Evolutionary conservation across 306 rosid genomes (phyloP).

Genomic region (Cucumis hystrix): DNA sequence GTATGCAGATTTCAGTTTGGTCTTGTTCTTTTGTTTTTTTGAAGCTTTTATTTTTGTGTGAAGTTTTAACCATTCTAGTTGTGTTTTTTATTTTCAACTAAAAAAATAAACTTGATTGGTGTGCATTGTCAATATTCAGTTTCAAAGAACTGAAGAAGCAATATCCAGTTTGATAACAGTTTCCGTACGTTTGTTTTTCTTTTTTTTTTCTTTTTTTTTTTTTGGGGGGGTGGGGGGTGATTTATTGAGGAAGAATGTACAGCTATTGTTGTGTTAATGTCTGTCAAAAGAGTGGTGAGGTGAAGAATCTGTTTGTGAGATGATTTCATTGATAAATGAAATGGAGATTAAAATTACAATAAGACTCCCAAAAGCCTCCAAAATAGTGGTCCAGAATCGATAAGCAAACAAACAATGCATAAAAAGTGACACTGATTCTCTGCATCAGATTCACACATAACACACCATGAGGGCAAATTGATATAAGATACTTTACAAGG

Average conservation of each 20-base stretch:
- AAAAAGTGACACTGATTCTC: too few species aligned
- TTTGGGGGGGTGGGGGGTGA: too few species aligned
- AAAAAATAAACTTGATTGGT: not conserved
- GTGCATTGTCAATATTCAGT: not conserved
- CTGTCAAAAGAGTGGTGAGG: not conserved
- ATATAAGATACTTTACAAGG: not conserved
- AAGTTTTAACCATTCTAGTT: not conserved
- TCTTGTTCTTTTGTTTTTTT: not conserved
- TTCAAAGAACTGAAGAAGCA: not conserved
- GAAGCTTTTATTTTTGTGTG: not conserved
- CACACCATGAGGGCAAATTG: too few species aligned
- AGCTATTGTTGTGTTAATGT: not conserved
- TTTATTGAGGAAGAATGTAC: not conserved
- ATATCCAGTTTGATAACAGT: not conserved
- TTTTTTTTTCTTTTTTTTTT: not conserved
- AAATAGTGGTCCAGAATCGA: too few species aligned
- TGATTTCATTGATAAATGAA: too few species aligned
- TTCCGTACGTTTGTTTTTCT: not conserved
- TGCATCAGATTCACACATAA: too few species aligned
- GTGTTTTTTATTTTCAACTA: not conserved
- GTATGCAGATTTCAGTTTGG: slow-evolving; percentile 31
- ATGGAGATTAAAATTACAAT: too few species aligned
- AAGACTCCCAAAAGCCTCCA: too few species aligned
- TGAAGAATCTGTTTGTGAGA: not conserved
- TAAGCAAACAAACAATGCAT: too few species aligned